Base-by-base conservation (phyloP, 306 rosid species). In the Castanopsis chinensis region DNA sequence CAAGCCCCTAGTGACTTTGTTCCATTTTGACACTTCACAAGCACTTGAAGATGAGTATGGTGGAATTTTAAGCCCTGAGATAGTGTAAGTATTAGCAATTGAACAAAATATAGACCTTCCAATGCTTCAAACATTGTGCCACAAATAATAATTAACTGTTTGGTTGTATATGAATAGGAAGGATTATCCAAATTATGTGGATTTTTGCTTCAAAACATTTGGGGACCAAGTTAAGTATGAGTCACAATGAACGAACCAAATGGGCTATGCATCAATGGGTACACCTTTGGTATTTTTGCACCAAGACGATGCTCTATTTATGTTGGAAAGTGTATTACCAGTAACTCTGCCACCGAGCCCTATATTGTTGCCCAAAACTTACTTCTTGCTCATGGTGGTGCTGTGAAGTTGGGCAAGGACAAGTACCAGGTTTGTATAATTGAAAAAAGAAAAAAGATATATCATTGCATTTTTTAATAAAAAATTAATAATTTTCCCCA, bases 301-400 rank as follows among this genome's bases (percentile, higher is more conserved):
- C 90, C 90, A 5, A 83, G 83, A 12, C 77, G 87, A 65, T 86
- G 90, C 56, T 86, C 90, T 2, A 75, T 28, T 49, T 83, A 78
- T 20, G 83, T 25, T 69, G 87, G 87, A 53, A 78, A 86, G 10
- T 86, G 90, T 74, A 71, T 72, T 2, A 60, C 65, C 21, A 87
- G 90, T 27, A 71, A 86, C 80, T 86, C 90, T 0, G 90, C 82
- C 25, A 83, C 83, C 13, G 87, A 86, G 23, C 85, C 90, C 33
- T 86, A 86, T 71, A 74, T 86, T n/a, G 83, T 77, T 0, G 78
- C 77, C 11, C 90, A 86, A 74, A 33, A 86, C 77, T 41, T 86
- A 28, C 82, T 86, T 12, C 83, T 86, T 35, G 73, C 87, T 60
- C 90, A 86, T 27, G 79, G 83, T 5, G 35, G 72, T 1, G 79